These are phyloP conservation scores for Alisma plantagoaquatica DNA, from an alignment of 106 monocot genomes.

Conservation along the genomic window DNA sequence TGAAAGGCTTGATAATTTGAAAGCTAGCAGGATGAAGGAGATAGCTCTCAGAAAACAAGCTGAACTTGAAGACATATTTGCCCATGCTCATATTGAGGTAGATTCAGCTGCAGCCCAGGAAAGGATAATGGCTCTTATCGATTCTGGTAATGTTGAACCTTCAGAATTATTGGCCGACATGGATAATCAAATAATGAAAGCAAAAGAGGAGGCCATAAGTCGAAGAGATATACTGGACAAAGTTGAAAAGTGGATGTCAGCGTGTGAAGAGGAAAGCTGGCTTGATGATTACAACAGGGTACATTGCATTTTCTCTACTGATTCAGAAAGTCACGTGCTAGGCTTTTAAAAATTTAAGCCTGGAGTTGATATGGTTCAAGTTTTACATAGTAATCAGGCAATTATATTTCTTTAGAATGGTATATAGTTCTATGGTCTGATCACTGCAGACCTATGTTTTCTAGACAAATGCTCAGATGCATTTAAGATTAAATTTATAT, in stretches of 20 bases:
- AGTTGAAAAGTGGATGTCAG: slow-evolving; percentile 80
- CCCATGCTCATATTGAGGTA: slow-evolving; percentile 58
- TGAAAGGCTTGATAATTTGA: slow-evolving; percentile 73
- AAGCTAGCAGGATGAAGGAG: slow-evolving; percentile 86
- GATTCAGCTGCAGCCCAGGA: slow-evolving; percentile 43
- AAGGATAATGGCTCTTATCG: slow-evolving; percentile 62
- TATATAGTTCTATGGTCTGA: too few relatives aligned
- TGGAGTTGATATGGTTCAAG: too few relatives aligned
- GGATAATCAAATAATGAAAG: slow-evolving; percentile 62
- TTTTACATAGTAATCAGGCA: too few relatives aligned
- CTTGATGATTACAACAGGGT: slow-evolving; percentile 90
- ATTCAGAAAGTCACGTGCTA: too few relatives aligned
- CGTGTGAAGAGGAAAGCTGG: slow-evolving; percentile 97
- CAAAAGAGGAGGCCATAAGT: slow-evolving; percentile 67
- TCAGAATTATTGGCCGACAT: slow-evolving; percentile 68
- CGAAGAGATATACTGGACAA: slow-evolving; percentile 83
- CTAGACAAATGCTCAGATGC: too few relatives aligned
- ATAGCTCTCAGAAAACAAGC: slow-evolving; percentile 79
- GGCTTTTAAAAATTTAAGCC: too few relatives aligned
- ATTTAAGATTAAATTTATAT: too few relatives aligned
- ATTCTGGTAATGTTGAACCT: slow-evolving; percentile 68
- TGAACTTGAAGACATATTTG: slow-evolving; percentile 85
- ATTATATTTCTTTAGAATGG: too few relatives aligned
- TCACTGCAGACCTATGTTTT: too few relatives aligned
- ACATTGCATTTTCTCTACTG: slow-evolving; percentile 5